Percentiles rank a stretch among this genome's conserved stretches.
These are phyloP conservation scores for Wallacemonas sp. DNA, from an alignment of 208 protist species.

Conservation along the genomic window DNA sequence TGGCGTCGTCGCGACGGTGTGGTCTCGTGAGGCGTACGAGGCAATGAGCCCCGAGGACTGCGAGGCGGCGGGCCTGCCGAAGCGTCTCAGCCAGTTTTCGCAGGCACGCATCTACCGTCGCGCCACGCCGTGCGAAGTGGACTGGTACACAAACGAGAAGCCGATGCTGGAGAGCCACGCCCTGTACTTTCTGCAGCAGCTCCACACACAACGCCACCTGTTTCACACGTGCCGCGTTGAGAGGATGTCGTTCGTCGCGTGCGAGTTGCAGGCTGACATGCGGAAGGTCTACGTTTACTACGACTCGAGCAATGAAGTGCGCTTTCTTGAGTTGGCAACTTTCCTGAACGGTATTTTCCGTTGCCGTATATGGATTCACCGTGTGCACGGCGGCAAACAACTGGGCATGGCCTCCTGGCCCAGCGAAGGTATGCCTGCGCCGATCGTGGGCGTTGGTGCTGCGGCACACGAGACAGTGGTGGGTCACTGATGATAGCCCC, in stretches of 20 bases:
- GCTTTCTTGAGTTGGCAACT: constrained; percentile 71
- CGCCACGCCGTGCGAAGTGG: constrained; percentile 11
- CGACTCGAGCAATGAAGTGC: constrained; percentile 28
- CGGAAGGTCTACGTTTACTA: constrained; percentile 84
- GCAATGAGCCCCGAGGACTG: constrained; percentile 18
- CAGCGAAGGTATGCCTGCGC: too few species aligned
- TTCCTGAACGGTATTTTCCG: constrained; percentile 71
- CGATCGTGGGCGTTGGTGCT: too few species aligned
- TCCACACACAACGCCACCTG: constrained; percentile 17
- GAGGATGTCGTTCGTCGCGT: constrained; percentile 62
- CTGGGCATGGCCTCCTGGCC: not conserved
- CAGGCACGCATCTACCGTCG: constrained; percentile 34
- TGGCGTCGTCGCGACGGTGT: constrained; percentile 29
- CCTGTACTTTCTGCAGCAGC: constrained; percentile 25
- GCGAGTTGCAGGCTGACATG: constrained; percentile 78
- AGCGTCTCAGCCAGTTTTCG: constrained; percentile 14
- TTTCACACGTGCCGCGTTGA: constrained; percentile 57
- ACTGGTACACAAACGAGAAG: constrained; percentile 13
- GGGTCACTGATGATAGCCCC: too few species aligned
- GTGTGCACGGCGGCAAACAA: constrained; percentile 15
- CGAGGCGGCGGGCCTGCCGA: constrained; percentile 14
- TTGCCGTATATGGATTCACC: constrained; percentile 78
- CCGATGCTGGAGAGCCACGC: constrained; percentile 27
- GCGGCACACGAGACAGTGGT: too few species aligned
- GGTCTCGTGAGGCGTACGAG: constrained; percentile 35